phyloP scores from a whole-genome alignment of 1,284 basidiomycete species.

The Volvariella volvacea region DNA sequence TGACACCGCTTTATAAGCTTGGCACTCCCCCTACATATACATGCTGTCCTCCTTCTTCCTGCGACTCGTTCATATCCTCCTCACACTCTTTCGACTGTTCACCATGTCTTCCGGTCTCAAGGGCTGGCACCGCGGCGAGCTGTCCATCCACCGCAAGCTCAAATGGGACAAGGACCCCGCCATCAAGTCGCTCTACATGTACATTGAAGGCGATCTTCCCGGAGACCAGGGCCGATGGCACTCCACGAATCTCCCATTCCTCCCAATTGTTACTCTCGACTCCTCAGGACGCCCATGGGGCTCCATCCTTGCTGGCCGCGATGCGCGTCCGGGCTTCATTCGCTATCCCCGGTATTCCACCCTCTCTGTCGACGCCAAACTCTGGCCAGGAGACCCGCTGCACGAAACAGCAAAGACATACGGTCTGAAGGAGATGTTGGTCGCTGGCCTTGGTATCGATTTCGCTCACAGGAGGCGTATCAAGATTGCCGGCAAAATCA shows the following conservation, averaged over 20 bases:
- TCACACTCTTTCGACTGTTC: neutral
- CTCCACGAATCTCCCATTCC: slow-evolving; percentile 32
- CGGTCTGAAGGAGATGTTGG: slow-evolving; percentile 22
- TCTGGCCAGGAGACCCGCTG: slow-evolving; percentile 56
- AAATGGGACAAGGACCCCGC: slow-evolving; percentile 23
- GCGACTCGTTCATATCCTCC: neutral
- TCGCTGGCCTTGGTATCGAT: slow-evolving; percentile 58
- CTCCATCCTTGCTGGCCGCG: slow-evolving; percentile 31
- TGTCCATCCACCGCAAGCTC: slow-evolving; percentile 28
- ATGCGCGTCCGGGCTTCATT: slow-evolving; percentile 39
- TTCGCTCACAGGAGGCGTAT: slow-evolving; percentile 50
- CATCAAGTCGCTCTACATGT: slow-evolving; percentile 19
- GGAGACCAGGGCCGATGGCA: slow-evolving; percentile 39
- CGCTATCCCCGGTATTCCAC: slow-evolving; percentile 30
- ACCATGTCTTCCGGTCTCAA: slow-evolving; percentile 17
- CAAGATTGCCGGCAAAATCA: slow-evolving; percentile 52
- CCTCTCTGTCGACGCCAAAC: slow-evolving; percentile 33
- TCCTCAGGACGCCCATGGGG: slow-evolving; percentile 39
- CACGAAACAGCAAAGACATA: slow-evolving; percentile 26
- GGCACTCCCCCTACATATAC: too few species aligned
- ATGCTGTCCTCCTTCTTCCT: too few species aligned
- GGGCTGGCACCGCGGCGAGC: slow-evolving; percentile 42
- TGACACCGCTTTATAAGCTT: too few species aligned
- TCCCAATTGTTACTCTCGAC: slow-evolving; percentile 40
- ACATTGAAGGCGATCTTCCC: slow-evolving; percentile 30